Conservation (phyloP, 352 stramenopile genomes). For the Phytophthora pini region DNA sequence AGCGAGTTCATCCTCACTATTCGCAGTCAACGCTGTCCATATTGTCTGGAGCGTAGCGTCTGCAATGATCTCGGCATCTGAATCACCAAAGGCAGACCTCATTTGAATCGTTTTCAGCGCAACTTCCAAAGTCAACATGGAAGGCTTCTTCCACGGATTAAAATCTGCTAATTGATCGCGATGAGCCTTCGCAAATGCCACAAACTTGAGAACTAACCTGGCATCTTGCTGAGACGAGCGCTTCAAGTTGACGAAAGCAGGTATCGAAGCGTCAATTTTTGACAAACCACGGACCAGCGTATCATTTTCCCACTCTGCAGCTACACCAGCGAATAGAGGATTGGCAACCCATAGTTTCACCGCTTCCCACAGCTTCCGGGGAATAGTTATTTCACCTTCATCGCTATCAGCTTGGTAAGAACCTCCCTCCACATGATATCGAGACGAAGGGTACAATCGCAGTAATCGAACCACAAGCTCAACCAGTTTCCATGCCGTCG, state of each 20-base stretch:
- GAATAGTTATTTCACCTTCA: not conserved
- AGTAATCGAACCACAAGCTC: conserved; percentile 53
- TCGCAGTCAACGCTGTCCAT: conserved; percentile 18
- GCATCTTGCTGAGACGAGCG: conserved; percentile 31
- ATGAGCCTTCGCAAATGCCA: conserved; percentile 30
- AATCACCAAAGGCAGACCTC: conserved; percentile 23
- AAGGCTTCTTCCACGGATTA: conserved; percentile 8
- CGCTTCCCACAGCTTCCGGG: not conserved
- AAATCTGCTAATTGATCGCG: conserved; percentile 24
- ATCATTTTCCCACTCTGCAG: conserved; percentile 42
- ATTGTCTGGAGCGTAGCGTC: conserved; percentile 37
- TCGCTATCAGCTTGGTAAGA: not conserved
- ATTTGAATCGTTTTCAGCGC: conserved; percentile 39
- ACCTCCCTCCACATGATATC: conserved; percentile 30
- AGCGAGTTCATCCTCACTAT: conserved; percentile 4
- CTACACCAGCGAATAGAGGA: conserved; percentile 30
- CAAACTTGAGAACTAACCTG: conserved; percentile 37
- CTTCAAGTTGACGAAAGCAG: conserved; percentile 39
- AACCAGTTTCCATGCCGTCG: conserved; percentile 44
- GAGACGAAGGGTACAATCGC: conserved; percentile 38
- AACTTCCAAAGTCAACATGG: conserved; percentile 28
- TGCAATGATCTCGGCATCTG: conserved; percentile 34
- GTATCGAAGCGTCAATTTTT: conserved; percentile 40
- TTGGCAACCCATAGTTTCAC: conserved; percentile 41
- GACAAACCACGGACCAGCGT: conserved; percentile 24